Percentiles rank a stretch among this genome's conserved stretches.
Conservation (phyloP, 805 yeast species). For the Lipomyces oligophaga region DNA sequence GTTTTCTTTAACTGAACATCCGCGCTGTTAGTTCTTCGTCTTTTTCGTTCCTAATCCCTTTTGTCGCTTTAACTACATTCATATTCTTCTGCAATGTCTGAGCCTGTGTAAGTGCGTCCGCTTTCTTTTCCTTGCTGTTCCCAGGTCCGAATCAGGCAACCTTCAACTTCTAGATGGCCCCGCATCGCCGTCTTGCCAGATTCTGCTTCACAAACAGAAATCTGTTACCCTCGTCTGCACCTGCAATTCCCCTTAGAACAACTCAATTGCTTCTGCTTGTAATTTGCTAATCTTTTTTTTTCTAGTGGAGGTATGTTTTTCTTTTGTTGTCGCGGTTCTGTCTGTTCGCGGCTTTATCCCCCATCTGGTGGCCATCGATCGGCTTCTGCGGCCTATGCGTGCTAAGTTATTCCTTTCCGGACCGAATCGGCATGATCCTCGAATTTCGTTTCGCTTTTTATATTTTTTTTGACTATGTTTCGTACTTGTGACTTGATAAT, state of each 20-base stretch:
- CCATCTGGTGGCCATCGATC: not conserved
- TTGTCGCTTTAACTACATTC: not conserved
- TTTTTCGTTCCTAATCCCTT: slow-evolving; percentile 1
- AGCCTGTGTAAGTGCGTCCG: slow-evolving; percentile 24
- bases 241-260: not conserved
- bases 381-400: too few relatives aligned
- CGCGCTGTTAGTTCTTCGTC: too few relatives aligned
- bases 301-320: slow-evolving; percentile 26
- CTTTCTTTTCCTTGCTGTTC: not conserved
- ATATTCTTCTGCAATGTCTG: slow-evolving; percentile 18
- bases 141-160: not conserved
- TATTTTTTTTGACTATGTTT: not conserved
- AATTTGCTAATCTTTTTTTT: slow-evolving; percentile 16
- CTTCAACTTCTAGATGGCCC: not conserved
- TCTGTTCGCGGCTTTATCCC: not conserved
- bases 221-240: not conserved
- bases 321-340: not conserved
- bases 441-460: too few relatives aligned
- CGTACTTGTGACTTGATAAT: too few relatives aligned
- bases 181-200: not conserved
- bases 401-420: too few relatives aligned
- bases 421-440: too few relatives aligned
- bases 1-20: too few relatives aligned
- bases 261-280: slow-evolving; percentile 7
- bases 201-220: not conserved